Evolutionary conservation across 495 filamentous ascomycete genomes (phyloP).

Genomic region (Friedmanniomyces simplex): DNA sequence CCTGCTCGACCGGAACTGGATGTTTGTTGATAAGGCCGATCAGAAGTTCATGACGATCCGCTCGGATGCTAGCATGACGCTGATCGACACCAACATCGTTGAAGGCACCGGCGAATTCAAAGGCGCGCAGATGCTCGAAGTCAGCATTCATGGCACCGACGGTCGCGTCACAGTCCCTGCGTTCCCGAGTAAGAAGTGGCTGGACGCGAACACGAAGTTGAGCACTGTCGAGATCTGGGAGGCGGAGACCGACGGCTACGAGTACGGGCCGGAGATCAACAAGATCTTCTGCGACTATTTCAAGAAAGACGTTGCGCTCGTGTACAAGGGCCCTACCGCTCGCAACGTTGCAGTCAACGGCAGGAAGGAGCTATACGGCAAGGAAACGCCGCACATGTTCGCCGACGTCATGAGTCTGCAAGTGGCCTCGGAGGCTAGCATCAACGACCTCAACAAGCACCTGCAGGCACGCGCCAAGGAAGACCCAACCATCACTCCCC

Average conservation of each 20-base stretch:
- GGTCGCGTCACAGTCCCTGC: slow-evolving; percentile 27
- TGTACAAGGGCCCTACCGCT: slow-evolving; percentile 31
- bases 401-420: slow-evolving; percentile 34
- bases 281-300: slow-evolving; percentile 30
- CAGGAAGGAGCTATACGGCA: slow-evolving; percentile 24
- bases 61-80: slow-evolving; percentile 29
- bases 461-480: slow-evolving; percentile 19
- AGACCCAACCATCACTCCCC: slow-evolving; percentile 7
- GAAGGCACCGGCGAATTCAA: slow-evolving; percentile 19
- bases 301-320: slow-evolving; percentile 28
- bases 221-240: slow-evolving; percentile 31
- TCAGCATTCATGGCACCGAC: slow-evolving; percentile 21
- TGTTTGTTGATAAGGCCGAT: slow-evolving; percentile 30
- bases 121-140: slow-evolving; percentile 19
- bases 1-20: slow-evolving; percentile 35
- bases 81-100: slow-evolving; percentile 30
- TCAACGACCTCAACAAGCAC: slow-evolving; percentile 33
- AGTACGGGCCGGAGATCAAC: slow-evolving; percentile 25
- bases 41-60: slow-evolving; percentile 36
- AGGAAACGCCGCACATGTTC: slow-evolving; percentile 23
- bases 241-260: slow-evolving; percentile 26
- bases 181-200: slow-evolving; percentile 29
- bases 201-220: slow-evolving; percentile 25
- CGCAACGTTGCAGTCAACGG: slow-evolving; percentile 27
- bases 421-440: slow-evolving; percentile 30